A percentile compares a stretch with the other conserved stretches of the same genome.
These are phyloP conservation scores for Sicyos baderoa DNA, from an alignment of 306 rosid species.

Conservation along the genomic window DNA sequence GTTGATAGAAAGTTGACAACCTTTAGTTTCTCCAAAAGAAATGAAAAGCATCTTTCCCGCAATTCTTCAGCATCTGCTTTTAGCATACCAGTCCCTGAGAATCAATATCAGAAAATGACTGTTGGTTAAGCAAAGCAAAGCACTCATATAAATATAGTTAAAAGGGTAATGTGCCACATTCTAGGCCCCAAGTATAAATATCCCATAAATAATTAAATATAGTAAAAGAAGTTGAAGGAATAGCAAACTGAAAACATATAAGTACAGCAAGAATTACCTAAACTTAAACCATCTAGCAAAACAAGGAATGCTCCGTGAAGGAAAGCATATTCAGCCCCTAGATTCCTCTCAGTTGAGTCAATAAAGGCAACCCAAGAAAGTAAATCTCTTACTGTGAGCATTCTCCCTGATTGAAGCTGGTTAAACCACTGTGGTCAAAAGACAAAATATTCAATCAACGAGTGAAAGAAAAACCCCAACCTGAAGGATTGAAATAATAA, in stretches of 20 bases:
- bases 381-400: slow-evolving; percentile 89
- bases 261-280: slow-evolving; percentile 39
- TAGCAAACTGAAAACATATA: slow-evolving; percentile 6
- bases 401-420: slow-evolving; percentile 47
- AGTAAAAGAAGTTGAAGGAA: background rate
- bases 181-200: background rate
- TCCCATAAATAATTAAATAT: background rate
- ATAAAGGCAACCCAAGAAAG: slow-evolving; percentile 80
- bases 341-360: slow-evolving; percentile 37
- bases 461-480: background rate
- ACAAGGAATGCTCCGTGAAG: slow-evolving; percentile 89
- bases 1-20: slow-evolving; percentile 19
- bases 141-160: background rate
- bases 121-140: background rate
- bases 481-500: background rate
- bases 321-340: slow-evolving; percentile 64
- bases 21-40: slow-evolving; percentile 47
- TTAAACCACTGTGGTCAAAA: slow-evolving; percentile 67
- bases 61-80: slow-evolving; percentile 51
- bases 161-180: background rate
- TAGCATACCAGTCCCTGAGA: slow-evolving; percentile 63
- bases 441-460: background rate
- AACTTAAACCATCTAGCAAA: slow-evolving; percentile 85
- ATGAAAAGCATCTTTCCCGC: slow-evolving; percentile 52
- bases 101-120: slow-evolving; percentile 11